Percentiles rank a stretch among this genome's conserved stretches.
phyloP scores from a whole-genome alignment of 345 rosid genomes.

The Noccaea bulbosa region DNA sequence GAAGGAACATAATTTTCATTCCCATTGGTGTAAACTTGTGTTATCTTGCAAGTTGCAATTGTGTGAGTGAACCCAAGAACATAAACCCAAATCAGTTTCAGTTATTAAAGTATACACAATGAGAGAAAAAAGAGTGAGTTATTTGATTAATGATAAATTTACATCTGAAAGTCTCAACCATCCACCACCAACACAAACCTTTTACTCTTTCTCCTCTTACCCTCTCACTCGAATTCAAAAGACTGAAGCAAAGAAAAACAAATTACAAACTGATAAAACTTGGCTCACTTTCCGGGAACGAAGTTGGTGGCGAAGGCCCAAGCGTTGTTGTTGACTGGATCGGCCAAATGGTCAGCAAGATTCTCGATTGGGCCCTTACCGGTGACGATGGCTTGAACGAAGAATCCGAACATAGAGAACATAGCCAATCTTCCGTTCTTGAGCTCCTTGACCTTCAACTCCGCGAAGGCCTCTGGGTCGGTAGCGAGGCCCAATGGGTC shows the following conservation, averaged over 20 bases:
- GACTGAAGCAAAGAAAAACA: constrained; percentile 47
- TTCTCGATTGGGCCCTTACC: constrained; percentile 82
- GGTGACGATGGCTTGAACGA: constrained; percentile 83
- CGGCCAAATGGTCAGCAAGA: constrained; percentile 83
- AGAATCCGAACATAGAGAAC: constrained; percentile 91
- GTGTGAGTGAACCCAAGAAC: not conserved
- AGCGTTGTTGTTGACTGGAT: constrained; percentile 86
- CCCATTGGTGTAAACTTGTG: constrained; percentile 1
- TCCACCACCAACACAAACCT: constrained; percentile 31
- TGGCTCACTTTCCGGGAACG: constrained; percentile 77
- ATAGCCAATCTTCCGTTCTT: constrained; percentile 85
- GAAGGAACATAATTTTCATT: not conserved
- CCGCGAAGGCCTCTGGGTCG: constrained; percentile 85
- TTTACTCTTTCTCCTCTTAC: constrained; percentile 1
- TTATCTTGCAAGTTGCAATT: not conserved
- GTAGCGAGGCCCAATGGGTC: constrained; percentile 61
- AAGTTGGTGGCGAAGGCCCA: constrained; percentile 93
- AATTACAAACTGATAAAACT: constrained; percentile 53
- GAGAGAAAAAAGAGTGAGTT: constrained; percentile 28
- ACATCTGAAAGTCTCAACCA: constrained; percentile 33
- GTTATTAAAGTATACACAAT: not conserved
- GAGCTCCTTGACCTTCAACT: constrained; percentile 80
- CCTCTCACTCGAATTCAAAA: constrained; percentile 30
- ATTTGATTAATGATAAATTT: constrained; percentile 37
- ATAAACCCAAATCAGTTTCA: not conserved